phyloP scores from a whole-genome alignment of 805 yeast genomes.

The Candida nanaspora region DNA sequence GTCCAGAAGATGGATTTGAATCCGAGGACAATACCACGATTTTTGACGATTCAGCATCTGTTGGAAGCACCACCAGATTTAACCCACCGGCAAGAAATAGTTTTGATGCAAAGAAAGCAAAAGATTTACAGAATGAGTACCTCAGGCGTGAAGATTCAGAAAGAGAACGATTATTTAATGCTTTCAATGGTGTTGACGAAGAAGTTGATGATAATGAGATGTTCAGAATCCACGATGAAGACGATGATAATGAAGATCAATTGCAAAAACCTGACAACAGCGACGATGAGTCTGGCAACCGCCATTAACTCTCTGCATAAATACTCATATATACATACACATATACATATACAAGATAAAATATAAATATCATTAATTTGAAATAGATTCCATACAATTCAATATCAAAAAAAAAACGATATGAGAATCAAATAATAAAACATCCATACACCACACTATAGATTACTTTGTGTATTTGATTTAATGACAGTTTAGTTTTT shows the following conservation, averaged over 20 bases:
- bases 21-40: conserved; percentile 30
- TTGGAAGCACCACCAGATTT: neutral
- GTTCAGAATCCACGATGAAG: conserved; percentile 16
- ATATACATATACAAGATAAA: too few species aligned
- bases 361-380: too few species aligned
- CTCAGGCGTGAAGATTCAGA: conserved; percentile 25
- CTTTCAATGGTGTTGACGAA: conserved; percentile 29
- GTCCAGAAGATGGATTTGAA: conserved; percentile 42
- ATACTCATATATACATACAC: too few species aligned
- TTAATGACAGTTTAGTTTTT: too few species aligned
- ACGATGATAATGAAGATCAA: conserved; percentile 6
- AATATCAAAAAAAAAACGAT: too few species aligned
- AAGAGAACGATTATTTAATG: conserved; percentile 34
- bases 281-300: too few species aligned
- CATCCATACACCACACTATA: too few species aligned
- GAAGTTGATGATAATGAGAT: conserved; percentile 16
- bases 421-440: too few species aligned
- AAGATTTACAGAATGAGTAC: conserved; percentile 6
- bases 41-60: conserved; percentile 18
- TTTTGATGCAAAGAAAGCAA: conserved; percentile 14
- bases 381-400: too few species aligned
- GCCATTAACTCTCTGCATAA: too few species aligned
- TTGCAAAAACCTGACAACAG: neutral
- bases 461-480: too few species aligned
- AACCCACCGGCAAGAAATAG: conserved; percentile 15